A percentile compares a stretch with the other conserved stretches of the same genome.
phyloP scores from a whole-genome alignment of 148 eudicot genomes.

The Oxyria digyna region DNA sequence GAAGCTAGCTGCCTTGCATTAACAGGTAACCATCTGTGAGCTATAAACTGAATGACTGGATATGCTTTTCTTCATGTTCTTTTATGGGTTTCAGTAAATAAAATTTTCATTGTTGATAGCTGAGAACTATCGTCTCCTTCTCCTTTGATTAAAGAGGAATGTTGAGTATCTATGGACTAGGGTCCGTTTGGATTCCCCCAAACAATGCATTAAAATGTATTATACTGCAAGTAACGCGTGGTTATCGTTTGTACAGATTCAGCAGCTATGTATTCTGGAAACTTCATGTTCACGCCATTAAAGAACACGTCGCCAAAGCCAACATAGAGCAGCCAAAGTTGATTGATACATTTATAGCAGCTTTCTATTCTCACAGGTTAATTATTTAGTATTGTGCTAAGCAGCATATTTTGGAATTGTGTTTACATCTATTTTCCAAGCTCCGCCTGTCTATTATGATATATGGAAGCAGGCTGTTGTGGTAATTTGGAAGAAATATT shows the following conservation, averaged over 20 bases:
- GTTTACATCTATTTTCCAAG: neutral
- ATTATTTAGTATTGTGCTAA: neutral
- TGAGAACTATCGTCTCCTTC: neutral
- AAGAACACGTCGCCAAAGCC: constrained; percentile 8
- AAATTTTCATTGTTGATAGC: neutral
- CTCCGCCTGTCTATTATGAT: neutral
- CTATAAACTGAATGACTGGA: neutral
- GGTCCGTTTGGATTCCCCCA: no score
- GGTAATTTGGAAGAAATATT: neutral
- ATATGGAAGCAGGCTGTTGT: neutral
- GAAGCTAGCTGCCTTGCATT: constrained; percentile 58
- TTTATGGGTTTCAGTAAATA: no score
- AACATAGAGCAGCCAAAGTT: neutral
- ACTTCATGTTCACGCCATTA: constrained; percentile 32
- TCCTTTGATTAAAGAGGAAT: neutral
- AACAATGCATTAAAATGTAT: no score
- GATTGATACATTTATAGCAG: neutral
- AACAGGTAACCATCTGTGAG: constrained; percentile 35
- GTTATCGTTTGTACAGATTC: constrained; percentile 19
- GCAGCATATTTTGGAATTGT: neutral
- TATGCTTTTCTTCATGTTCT: neutral
- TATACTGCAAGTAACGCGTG: neutral
- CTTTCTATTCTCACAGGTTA: neutral
- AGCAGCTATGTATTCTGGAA: constrained; percentile 36
- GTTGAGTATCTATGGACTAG: no score